Conservation (phyloP, 2,329 filamentous ascomycete species). For the Aquanectria penicillioides region DNA sequence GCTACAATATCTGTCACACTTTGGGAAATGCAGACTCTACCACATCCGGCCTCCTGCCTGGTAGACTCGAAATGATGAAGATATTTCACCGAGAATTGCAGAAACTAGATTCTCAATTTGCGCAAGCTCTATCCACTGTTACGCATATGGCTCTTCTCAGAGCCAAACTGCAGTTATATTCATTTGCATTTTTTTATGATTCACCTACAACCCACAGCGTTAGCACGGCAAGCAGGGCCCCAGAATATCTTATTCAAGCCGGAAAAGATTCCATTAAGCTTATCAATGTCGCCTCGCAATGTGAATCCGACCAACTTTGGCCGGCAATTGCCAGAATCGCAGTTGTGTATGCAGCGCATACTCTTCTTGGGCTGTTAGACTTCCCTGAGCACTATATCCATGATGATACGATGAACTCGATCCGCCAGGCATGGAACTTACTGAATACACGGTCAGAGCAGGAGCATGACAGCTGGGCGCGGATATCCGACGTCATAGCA, state of each 20-base stretch:
- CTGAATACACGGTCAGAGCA: background rate
- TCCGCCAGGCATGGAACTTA: constrained; percentile 1
- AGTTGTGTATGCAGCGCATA: background rate
- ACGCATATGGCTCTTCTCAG: background rate
- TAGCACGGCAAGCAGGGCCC: background rate
- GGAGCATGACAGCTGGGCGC: constrained; percentile 1
- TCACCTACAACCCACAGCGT: background rate
- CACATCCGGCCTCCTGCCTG: background rate
- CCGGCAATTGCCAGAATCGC: background rate
- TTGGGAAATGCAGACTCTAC: constrained; percentile 1
- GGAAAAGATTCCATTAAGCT: background rate
- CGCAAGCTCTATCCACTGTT: background rate
- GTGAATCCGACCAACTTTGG: background rate
- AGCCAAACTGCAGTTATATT: background rate
- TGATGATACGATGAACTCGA: background rate
- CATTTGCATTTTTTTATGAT: background rate
- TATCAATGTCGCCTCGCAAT: background rate
- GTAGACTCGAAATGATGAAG: background rate
- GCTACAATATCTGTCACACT: constrained; percentile 8
- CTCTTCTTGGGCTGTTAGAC: background rate
- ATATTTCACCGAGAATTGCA: background rate
- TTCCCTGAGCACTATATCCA: background rate
- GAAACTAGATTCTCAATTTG: background rate
- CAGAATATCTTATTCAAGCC: background rate
- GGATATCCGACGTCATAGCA: background rate